These are phyloP conservation scores for Ophiognomonia clavigignenti-juglandacearum DNA, from an alignment of 2,329 filamentous ascomycete species.

Conservation along the genomic window DNA sequence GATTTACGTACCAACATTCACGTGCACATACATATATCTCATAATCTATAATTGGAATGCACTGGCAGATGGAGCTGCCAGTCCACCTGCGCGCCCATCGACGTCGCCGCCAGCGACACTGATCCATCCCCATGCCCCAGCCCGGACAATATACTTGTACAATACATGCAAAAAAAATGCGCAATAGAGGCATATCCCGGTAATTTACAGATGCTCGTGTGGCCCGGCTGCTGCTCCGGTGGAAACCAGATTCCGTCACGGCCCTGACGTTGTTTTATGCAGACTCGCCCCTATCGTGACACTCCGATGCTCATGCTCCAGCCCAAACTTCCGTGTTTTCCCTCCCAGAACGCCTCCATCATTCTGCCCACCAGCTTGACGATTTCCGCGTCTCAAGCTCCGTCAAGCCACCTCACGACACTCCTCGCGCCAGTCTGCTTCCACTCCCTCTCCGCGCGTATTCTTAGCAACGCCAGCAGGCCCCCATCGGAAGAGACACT, in stretches of 20 bases:
- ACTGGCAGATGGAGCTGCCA: neutral
- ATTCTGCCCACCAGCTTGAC: no score
- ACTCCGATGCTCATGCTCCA: neutral
- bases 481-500: no score
- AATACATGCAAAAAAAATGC: slow-evolving; percentile 3
- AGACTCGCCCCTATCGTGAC: neutral
- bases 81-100: neutral
- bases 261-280: slow-evolving; percentile 1
- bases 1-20: neutral
- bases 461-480: no score
- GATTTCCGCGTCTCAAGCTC: no score
- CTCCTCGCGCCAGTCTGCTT: no score
- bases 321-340: neutral
- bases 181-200: neutral
- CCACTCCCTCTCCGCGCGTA: no score
- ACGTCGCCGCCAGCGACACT: neutral
- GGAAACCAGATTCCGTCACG: neutral
- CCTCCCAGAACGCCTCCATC: no score
- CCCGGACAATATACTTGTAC: slow-evolving; percentile 5
- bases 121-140: neutral
- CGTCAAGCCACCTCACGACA: no score
- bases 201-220: neutral
- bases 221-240: neutral
- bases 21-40: neutral
- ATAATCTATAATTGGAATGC: slow-evolving; percentile 3